Evolutionary conservation across 192 early-diverging fungal genomes (phyloP).

Genomic region (Linnemannia zychae): DNA sequence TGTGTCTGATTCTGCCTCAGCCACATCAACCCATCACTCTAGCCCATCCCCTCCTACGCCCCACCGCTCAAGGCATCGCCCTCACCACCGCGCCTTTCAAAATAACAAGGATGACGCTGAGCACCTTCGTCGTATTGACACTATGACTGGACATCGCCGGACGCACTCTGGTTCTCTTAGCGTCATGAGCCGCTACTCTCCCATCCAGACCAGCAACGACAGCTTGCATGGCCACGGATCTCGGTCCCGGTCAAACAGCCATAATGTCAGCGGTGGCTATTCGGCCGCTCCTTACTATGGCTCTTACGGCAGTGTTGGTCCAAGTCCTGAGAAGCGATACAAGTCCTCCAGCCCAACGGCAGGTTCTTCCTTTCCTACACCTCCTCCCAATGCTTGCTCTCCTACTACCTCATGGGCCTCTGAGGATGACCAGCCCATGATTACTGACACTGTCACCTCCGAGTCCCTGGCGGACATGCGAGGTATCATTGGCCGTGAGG

Average conservation of each 20-base stretch:
- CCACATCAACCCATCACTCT: conserved; percentile 31
- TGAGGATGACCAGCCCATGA: conserved; percentile 48
- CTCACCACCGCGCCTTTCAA: conserved; percentile 49
- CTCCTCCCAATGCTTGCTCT: conserved; percentile 41
- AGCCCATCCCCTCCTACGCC: conserved; percentile 47
- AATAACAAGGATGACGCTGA: conserved; percentile 15
- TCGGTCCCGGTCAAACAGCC: conserved; percentile 32
- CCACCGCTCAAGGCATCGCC: conserved; percentile 45
- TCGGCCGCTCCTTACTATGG: conserved; percentile 11
- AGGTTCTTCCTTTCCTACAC: conserved; percentile 34
- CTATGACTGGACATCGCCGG: conserved; percentile 34
- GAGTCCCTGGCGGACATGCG: conserved; percentile 19
- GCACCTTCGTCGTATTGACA: conserved; percentile 15
- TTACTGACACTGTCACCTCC: conserved; percentile 20
- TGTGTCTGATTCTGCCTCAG: conserved; percentile 13
- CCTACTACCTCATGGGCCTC: conserved; percentile 48
- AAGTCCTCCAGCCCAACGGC: conserved; percentile 40
- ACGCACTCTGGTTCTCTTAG: conserved; percentile 29
- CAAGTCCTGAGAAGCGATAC: conserved; percentile 36
- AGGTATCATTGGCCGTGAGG: not conserved
- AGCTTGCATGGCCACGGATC: conserved; percentile 5
- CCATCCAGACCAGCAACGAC: conserved; percentile 30
- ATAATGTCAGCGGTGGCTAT: conserved; percentile 17
- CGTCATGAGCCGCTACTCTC: conserved; percentile 40
- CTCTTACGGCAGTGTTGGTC: conserved; percentile 11